Base-by-base conservation (phyloP, 2,329 filamentous ascomycete genomes). In the Fusarium marasasianum region DNA sequence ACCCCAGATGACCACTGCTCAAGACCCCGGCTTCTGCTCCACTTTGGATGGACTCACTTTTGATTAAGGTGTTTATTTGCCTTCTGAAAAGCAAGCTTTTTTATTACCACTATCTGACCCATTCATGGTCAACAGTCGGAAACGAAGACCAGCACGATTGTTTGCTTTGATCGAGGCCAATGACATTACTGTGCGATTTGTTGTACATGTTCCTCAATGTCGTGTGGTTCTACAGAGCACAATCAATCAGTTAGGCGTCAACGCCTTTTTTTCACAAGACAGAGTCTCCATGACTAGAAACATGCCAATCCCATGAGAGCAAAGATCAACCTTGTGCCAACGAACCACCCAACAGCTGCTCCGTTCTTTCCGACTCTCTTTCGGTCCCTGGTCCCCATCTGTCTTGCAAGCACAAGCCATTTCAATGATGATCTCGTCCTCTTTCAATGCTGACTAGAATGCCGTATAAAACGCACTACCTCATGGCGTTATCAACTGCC, bases 1-100 rank as follows among this genome's bases (percentile, higher is more conserved):
- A 77, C 76, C 76, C 76, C 76, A 71, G 76, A 77, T 72, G 71
- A 54, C 71, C 55, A 62, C 55, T 69, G 50, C 56, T 69, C 48
- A 44, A 26, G 43, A 41, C 55, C 75, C 59, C 63, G 55, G 70
- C 64, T 47, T 48, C 43, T 20, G 38, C 65, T 76, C 76, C 76
- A 78, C 76, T 57, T 63, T 38, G 31, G 29, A 69, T 66, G 72
- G 66, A 63, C 56, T 75, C 65, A 57, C 60, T 70, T 78, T 78
- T 67, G 73, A 78, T 77, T 76, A 33, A 33, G 47, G 29, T 50
- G 47, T 50, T 50, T 50, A 58, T 77, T 64, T 66, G 43, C 62
- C 44, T 56, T 62, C 54, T 66, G 24, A 29, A 35, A 59, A 66
- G 67, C 67, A 68, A 74, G 37, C 50, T 72, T 63, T 62, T 26